Evolutionary conservation across 768 basidiomycete genomes (phyloP), one percentile per base, ranked within the genome.

Genomic region (Hygrophorus pudorinus): DNA sequence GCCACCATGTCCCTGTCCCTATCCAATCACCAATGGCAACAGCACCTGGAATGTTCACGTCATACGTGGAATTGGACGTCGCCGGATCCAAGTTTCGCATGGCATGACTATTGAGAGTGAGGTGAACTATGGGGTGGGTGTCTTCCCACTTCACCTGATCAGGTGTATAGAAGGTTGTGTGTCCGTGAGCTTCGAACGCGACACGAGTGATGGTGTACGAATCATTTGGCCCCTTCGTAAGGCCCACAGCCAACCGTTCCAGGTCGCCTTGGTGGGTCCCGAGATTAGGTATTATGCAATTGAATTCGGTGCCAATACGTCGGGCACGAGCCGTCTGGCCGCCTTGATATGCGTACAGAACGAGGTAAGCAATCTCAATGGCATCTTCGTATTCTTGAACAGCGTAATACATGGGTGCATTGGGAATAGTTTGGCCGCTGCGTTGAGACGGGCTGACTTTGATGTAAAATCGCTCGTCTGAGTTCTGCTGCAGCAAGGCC

Each of bases 21-120:
- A 43, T 18, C 42, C 42, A 43, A 20, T 43, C 42, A 13, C 42
- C 42, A 35, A 43, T 33, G 29, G 30, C 42, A 13, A 43, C 42
- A 16, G 20, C 13, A 11, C 30, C 30, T n/a, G 42, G 42, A 12
- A 43, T 14, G 31, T 32, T 17, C 27, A 35, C 32, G 21, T 43
- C 42, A 20, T 18, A 33, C 6, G 16, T 1, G 31, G 20, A 16
- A 21, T 34, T 30, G 14, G 5, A 17, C 10, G 31, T 18, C 5
- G 42, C 32, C 5, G 42, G 42, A 18, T 43, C 42, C 31, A 34
- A 14, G n/a, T 43, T 43, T 5, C 42, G 42, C 31, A 34, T 10
- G 5, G 42, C 42, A 32, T 43, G 42, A 5, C 42, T 34, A 13
- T 43, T 33, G 28, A 43, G 42, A 2, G 42, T 16, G 42, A 34